Evolutionary conservation across 73 alveolate genomes (phyloP), one percentile per base, ranked within the genome.

Genomic region (Uronychia setigera): DNA sequence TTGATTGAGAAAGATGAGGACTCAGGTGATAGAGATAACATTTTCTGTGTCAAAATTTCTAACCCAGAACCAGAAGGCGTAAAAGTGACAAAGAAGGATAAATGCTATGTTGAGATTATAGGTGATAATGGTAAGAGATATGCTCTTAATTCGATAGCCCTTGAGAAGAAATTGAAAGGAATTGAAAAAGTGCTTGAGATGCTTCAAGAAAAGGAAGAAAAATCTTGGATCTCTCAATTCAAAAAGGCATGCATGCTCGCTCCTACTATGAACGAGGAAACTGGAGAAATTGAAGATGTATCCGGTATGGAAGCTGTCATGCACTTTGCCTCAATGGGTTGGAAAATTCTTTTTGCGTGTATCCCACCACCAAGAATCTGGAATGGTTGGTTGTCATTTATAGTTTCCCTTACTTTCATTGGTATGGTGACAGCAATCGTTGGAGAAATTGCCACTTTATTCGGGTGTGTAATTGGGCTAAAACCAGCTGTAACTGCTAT

Each of bases 341-440:
- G 97, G 97, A 93, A 93, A 82, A 86, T 89, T 29, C 25, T 83
- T 31, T 93, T 93, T 78, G 90, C 97, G 31, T 35, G 84, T 59
- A 87, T 91, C 31, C 97, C 97, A 13, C 97, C 97, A 0, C 79
- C 82, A 58, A 35, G 58, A 27, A 26, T 34, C 31, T 88, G 74
- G 32, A 67, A 88, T 30, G 97, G 97, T 9, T 85, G 95, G 95
- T 91, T 89, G 14, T 79, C 95, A 58, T 91, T 93, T 75, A 35
- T 81, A 58, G 26, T 78, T 31, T 86, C 94, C 67, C 85, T 90
- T n/a, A 31, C 76, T 27, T 58, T 87, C 35, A 83, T 87, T 28
- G 93, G 93, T 25, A 14, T 83, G 33, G 88, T 93, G 46, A 91
- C 92, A 1, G 90, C 91, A n/a, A 32, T 93, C 27, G 80, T 93